A percentile compares a stretch with the other conserved stretches of the same genome.
Conservation (phyloP, 805 yeast species). For the Wickerhamiella australiensis region DNA sequence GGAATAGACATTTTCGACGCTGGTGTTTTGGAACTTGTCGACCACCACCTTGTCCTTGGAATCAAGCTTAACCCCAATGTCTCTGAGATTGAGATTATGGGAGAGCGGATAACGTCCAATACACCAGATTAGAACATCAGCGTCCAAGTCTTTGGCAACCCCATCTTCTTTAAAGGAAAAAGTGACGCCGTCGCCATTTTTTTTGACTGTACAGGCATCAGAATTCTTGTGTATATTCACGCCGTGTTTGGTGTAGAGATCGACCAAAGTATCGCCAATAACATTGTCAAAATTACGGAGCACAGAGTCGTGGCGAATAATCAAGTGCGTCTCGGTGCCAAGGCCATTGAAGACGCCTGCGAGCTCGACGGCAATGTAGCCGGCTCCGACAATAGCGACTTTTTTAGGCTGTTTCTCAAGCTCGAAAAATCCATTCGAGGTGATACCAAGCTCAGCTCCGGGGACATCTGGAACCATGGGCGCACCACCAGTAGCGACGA, state of each 20-base stretch:
- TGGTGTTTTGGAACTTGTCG: conserved; percentile 81
- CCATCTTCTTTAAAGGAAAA: conserved; percentile 19
- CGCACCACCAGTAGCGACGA: conserved; percentile 89
- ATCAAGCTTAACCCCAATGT: conserved; percentile 57
- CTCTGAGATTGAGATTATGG: conserved; percentile 57
- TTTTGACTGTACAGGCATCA: conserved; percentile 36
- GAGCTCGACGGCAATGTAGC: conserved; percentile 91
- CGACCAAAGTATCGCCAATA: conserved; percentile 69
- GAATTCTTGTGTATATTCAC: conserved; percentile 64
- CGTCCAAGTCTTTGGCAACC: conserved; percentile 40
- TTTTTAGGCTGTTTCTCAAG: conserved; percentile 73
- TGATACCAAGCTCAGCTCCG: conserved; percentile 73
- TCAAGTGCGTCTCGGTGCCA: conserved; percentile 73
- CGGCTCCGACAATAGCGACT: conserved; percentile 95
- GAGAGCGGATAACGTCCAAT: conserved; percentile 75
- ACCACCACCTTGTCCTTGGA: conserved; percentile 52
- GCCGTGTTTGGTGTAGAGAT: conserved; percentile 69
- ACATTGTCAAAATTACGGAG: conserved; percentile 76
- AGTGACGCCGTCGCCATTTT: conserved; percentile 22
- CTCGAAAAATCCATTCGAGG: conserved; percentile 84
- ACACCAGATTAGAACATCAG: conserved; percentile 84
- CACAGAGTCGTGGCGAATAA: conserved; percentile 85
- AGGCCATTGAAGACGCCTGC: conserved; percentile 88
- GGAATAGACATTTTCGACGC: conserved; percentile 59
- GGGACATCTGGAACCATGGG: conserved; percentile 60